These are phyloP conservation scores for Postia placenta DNA, from an alignment of 768 basidiomycete species.

Conservation along the genomic window DNA sequence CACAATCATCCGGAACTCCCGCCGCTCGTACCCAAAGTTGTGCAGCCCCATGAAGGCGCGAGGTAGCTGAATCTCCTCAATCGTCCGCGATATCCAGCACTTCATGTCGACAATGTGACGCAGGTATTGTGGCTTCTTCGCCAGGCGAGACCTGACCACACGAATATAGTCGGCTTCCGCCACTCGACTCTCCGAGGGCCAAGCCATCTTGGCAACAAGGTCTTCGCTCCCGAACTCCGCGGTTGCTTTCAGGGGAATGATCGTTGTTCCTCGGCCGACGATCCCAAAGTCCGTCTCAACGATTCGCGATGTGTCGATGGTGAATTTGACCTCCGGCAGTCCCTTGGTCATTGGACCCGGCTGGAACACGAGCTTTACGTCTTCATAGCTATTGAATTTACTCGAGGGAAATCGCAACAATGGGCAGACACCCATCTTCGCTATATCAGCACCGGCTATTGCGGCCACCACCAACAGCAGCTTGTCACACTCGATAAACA, in stretches of 20 bases:
- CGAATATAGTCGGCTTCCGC: too few relatives aligned
- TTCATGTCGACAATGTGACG: slow-evolving; percentile 4
- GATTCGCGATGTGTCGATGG: neutral
- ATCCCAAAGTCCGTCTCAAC: neutral
- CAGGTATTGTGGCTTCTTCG: neutral
- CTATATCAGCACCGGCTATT: neutral
- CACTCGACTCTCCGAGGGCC: neutral
- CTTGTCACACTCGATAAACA: neutral
- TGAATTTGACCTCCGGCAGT: neutral
- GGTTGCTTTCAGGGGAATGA: neutral
- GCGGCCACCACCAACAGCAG: slow-evolving; percentile 3
- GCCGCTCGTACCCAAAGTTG: neutral
- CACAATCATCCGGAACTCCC: neutral
- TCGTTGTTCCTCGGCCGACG: slow-evolving; percentile 3
- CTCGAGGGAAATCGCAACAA: neutral
- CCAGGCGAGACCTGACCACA: neutral
- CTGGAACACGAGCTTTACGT: neutral
- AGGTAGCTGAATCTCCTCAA: slow-evolving; percentile 1
- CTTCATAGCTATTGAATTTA: neutral
- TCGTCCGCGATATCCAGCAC: neutral
- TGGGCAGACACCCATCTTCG: neutral
- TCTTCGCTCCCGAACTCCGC: neutral
- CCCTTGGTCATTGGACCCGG: neutral
- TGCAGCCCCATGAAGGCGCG: neutral
- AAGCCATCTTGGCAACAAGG: slow-evolving; percentile 4